Percentiles rank a stretch among this genome's conserved stretches.
Evolutionary conservation across 1,139 yeast species (phyloP).

Genomic region (Suhomyces bokatorum): DNA sequence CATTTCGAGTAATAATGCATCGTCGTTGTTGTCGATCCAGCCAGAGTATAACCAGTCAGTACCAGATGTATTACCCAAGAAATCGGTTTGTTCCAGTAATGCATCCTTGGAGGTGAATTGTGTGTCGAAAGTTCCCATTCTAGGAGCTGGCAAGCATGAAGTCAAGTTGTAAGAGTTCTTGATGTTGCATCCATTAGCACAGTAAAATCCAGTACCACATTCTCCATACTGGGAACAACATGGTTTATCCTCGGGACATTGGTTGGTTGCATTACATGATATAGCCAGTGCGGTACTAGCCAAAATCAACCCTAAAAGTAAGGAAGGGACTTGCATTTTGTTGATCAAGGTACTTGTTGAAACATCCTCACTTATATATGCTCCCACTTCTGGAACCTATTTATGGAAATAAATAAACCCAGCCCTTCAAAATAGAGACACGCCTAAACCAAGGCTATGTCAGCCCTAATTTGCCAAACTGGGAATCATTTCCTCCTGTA

Average conservation of each 20-base stretch:
- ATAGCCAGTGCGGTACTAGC: conserved; percentile 17
- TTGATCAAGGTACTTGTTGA: too few species aligned
- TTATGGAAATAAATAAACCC: conserved; percentile 7
- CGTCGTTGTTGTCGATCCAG: conserved; percentile 53
- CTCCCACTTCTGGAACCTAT: not conserved
- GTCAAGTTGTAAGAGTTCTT: conserved; percentile 58
- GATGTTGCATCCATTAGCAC: conserved; percentile 86
- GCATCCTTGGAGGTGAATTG: conserved; percentile 37
- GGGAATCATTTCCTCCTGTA: not conserved
- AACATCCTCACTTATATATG: too few species aligned
- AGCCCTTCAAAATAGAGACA: conserved; percentile 2
- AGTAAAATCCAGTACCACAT: conserved; percentile 80
- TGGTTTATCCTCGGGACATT: conserved; percentile 71
- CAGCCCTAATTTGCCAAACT: conserved; percentile 1
- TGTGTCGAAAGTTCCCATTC: conserved; percentile 36
- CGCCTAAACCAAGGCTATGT: not conserved
- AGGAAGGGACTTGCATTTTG: conserved; percentile 7
- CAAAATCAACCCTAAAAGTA: conserved; percentile 12
- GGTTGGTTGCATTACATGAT: conserved; percentile 46
- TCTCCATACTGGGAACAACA: conserved; percentile 83
- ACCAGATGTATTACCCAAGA: conserved; percentile 69
- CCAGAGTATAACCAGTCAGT: conserved; percentile 80
- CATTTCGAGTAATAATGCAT: conserved; percentile 70
- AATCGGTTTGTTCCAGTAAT: conserved; percentile 40
- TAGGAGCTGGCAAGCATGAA: conserved; percentile 69